Evolutionary conservation across 202 grass and related monocot genomes (phyloP).

Genomic region (Cymbopogon flexuosus): DNA sequence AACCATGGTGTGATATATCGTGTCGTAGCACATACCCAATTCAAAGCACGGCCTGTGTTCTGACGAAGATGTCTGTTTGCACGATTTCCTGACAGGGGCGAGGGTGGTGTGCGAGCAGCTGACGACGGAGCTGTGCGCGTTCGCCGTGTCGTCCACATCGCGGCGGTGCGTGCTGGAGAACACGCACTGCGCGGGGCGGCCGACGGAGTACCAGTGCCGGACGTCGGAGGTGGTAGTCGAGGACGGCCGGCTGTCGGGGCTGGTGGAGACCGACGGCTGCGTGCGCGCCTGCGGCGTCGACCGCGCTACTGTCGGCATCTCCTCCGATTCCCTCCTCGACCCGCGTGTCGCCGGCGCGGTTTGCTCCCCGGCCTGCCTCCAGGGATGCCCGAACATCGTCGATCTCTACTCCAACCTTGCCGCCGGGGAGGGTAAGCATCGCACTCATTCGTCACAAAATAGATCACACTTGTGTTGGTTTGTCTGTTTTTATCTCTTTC

Average conservation of each 20-base stretch:
- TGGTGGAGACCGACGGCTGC: constrained; percentile 60
- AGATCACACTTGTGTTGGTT: background rate
- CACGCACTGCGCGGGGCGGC: constrained; percentile 31
- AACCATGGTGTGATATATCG: background rate
- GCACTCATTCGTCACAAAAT: background rate
- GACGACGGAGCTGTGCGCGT: constrained; percentile 56
- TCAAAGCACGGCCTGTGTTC: background rate
- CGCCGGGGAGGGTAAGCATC: constrained; percentile 49
- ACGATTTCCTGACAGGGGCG: background rate
- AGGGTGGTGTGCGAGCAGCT: constrained; percentile 58
- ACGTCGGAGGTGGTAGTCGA: constrained; percentile 60
- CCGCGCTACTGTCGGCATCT: constrained; percentile 65
- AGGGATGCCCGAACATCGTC: constrained; percentile 68
- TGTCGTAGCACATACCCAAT: background rate
- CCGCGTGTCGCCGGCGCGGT: constrained; percentile 32
- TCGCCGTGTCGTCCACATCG: constrained; percentile 58
- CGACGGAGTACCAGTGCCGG: constrained; percentile 52
- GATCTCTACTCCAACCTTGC: constrained; percentile 83
- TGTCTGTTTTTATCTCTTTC: background rate
- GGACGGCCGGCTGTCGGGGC: constrained; percentile 21
- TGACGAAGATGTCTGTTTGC: background rate
- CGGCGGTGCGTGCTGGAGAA: constrained; percentile 71
- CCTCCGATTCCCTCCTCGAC: constrained; percentile 65
- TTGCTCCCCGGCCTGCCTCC: constrained; percentile 50
- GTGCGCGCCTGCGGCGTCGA: constrained; percentile 56